These are phyloP conservation scores for Eimeria brunetti DNA, from an alignment of 169 alveolate genomes.

Conservation along the genomic window DNA sequence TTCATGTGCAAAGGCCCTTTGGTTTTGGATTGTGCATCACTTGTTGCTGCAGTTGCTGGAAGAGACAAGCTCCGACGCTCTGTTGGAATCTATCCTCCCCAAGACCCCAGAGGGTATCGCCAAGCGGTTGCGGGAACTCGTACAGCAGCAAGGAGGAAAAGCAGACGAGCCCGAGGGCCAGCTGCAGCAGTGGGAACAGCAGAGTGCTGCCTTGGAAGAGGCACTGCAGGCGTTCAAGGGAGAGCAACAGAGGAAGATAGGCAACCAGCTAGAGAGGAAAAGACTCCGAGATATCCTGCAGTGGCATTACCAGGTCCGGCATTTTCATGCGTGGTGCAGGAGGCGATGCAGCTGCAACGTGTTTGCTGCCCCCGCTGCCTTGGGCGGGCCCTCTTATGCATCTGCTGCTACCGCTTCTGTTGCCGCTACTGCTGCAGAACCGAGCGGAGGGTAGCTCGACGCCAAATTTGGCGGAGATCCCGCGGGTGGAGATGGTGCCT, in stretches of 20 bases:
- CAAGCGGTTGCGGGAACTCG: constrained; percentile 56
- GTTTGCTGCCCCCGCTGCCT: background rate
- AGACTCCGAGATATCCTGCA: constrained; percentile 66
- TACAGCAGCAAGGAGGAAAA: constrained; percentile 58
- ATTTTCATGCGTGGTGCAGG: background rate
- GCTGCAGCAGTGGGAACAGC: constrained; percentile 71
- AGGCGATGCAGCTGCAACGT: background rate
- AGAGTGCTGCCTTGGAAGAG: constrained; percentile 62
- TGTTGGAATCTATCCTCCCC: constrained; percentile 57
- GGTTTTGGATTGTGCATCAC: background rate
- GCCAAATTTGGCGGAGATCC: constrained; percentile 65
- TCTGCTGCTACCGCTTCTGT: background rate
- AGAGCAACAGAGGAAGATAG: constrained; percentile 79
- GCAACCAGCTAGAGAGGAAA: constrained; percentile 75
- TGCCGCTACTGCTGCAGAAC: constrained; percentile 38
- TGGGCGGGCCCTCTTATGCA: background rate
- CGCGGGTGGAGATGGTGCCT: constrained; percentile 67
- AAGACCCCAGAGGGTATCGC: constrained; percentile 64
- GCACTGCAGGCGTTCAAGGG: constrained; percentile 77
- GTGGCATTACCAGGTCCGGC: constrained; percentile 70
- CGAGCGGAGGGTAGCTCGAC: constrained; percentile 55
- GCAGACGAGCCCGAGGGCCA: constrained; percentile 52
- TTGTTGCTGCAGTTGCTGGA: constrained; percentile 52
- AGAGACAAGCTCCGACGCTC: constrained; percentile 48
- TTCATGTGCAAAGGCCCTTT: background rate